A percentile compares a stretch with the other conserved stretches of the same genome.
These are phyloP conservation scores for Aspergillus affinis DNA, from an alignment of 495 filamentous ascomycete genomes.

Conservation along the genomic window DNA sequence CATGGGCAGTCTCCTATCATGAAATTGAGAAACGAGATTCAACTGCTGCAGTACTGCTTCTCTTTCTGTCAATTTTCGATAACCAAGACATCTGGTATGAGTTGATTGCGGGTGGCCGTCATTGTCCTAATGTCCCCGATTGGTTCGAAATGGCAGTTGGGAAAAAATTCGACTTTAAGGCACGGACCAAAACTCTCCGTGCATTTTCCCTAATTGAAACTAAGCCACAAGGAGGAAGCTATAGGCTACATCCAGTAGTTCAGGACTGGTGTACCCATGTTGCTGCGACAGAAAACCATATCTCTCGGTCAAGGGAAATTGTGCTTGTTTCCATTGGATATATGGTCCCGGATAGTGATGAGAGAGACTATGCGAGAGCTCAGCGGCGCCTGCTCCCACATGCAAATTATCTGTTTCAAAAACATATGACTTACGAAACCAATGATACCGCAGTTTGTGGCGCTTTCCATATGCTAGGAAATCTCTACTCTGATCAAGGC, in stretches of 20 bases:
- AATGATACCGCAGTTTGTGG: slow-evolving; percentile 14
- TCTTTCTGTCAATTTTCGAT: slow-evolving; percentile 47
- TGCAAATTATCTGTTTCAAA: slow-evolving; percentile 23
- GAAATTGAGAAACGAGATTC: slow-evolving; percentile 35
- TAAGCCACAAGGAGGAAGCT: too few species aligned
- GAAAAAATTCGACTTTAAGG: slow-evolving; percentile 3
- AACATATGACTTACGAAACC: neutral
- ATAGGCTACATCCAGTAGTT: too few species aligned
- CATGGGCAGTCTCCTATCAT: slow-evolving; percentile 46
- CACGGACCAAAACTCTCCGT: too few species aligned
- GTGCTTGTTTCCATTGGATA: too few species aligned
- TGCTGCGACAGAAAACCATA: too few species aligned
- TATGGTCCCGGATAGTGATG: too few species aligned
- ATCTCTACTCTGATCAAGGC: slow-evolving; percentile 24
- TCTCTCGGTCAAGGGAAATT: too few species aligned
- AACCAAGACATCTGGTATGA: slow-evolving; percentile 54
- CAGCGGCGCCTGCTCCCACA: slow-evolving; percentile 41
- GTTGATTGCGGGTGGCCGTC: slow-evolving; percentile 25
- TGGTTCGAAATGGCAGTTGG: slow-evolving; percentile 32
- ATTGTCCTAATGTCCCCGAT: slow-evolving; percentile 18
- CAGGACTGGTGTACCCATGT: too few species aligned
- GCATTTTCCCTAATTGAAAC: too few species aligned
- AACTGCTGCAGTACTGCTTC: slow-evolving; percentile 38
- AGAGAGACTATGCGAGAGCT: slow-evolving; percentile 23
- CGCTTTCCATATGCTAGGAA: slow-evolving; percentile 21